Conservation (phyloP, 2,329 filamentous ascomycete genomes). For the Aspergillus pseudonomiae region DNA sequence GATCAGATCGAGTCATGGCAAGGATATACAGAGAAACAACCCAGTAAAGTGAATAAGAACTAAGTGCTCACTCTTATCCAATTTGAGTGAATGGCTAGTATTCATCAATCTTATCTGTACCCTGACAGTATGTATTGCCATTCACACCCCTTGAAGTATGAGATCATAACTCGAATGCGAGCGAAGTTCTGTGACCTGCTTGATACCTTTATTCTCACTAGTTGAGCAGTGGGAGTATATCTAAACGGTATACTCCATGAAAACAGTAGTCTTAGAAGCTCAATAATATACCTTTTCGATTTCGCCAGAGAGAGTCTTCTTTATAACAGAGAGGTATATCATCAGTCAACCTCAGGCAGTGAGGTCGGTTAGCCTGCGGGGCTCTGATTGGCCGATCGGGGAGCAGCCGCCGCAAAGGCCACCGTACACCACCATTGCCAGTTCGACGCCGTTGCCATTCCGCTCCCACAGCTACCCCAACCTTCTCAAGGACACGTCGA, state of each 20-base stretch:
- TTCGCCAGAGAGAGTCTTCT: neutral
- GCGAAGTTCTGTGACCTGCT: neutral
- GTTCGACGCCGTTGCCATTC: constrained; percentile 11
- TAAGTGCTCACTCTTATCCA: neutral
- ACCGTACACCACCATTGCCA: constrained; percentile 37
- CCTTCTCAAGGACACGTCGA: constrained; percentile 18
- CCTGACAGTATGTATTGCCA: neutral
- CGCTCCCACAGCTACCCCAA: constrained; percentile 15
- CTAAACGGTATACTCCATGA: neutral
- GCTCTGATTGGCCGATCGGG: constrained; percentile 36
- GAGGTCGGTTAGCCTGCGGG: constrained; percentile 25
- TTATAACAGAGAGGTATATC: neutral
- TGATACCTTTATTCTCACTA: neutral
- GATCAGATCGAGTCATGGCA: neutral
- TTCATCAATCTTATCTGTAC: neutral
- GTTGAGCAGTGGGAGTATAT: neutral
- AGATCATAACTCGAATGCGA: constrained; percentile 9
- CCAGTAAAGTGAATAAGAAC: neutral
- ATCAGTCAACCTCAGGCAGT: neutral
- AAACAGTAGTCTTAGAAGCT: neutral
- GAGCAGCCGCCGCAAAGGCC: constrained; percentile 37
- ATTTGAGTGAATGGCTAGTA: neutral
- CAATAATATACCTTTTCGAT: too few relatives aligned
- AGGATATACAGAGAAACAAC: neutral
- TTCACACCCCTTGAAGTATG: constrained; percentile 2